phyloP scores from a whole-genome alignment of 306 rosid species.

The Carpinus viminea region DNA sequence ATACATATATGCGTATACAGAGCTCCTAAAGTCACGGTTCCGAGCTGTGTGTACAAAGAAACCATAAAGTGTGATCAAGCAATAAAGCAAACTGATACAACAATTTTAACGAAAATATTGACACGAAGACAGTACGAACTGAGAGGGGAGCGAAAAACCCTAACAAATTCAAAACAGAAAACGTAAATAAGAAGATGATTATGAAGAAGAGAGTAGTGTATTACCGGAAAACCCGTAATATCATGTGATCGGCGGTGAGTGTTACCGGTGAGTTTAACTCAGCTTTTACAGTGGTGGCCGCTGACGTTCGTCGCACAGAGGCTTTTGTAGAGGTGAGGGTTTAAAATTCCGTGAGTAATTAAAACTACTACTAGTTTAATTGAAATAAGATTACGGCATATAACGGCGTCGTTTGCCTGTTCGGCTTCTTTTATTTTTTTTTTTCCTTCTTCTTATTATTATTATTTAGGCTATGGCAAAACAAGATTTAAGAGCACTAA shows the following conservation, averaged over 20 bases:
- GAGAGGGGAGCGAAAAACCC: background rate
- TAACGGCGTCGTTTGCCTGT: background rate
- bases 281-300: background rate
- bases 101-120: background rate
- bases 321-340: constrained; percentile 1
- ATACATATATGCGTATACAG: background rate
- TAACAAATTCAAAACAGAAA: background rate
- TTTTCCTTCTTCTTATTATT: no score
- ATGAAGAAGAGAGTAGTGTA: background rate
- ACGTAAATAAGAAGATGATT: background rate
- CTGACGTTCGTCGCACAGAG: background rate
- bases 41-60: background rate
- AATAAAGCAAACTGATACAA: background rate
- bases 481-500: no score
- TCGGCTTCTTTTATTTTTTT: background rate
- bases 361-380: background rate
- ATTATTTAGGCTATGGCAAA: no score
- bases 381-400: background rate
- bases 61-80: background rate
- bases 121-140: background rate
- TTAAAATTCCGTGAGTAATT: background rate
- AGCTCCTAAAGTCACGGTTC: background rate
- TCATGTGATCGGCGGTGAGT: background rate
- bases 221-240: constrained; percentile 4
- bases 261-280: constrained; percentile 5